Percentiles rank a stretch among this genome's conserved stretches.
Conservation (phyloP, 768 basidiomycete species). For the Ramaria sp. region DNA sequence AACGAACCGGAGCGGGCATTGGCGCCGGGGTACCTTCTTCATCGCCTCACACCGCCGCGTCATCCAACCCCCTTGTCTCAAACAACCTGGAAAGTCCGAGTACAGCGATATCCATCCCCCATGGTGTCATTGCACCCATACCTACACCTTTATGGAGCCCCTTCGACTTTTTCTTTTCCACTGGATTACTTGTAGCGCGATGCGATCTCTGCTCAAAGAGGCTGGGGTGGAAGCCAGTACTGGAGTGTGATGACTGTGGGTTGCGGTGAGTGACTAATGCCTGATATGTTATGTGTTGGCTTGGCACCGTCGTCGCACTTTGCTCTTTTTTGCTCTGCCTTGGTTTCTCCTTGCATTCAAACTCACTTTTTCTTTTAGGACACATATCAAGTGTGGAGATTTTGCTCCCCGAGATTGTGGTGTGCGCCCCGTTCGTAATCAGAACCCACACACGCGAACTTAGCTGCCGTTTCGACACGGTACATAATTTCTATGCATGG, state of each 20-base stretch:
- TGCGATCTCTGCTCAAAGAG: slow-evolving; percentile 79
- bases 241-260: slow-evolving; percentile 87
- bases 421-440: slow-evolving; percentile 19
- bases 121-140: neutral
- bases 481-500: neutral
- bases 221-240: slow-evolving; percentile 75
- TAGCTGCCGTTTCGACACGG: neutral
- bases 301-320: too few relatives aligned
- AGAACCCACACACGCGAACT: neutral
- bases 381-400: slow-evolving; percentile 85
- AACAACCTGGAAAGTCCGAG: too few relatives aligned
- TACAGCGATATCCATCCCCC: neutral
- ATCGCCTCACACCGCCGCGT: neutral
- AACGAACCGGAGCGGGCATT: slow-evolving; percentile 25
- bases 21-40: neutral
- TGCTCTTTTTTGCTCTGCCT: too few relatives aligned
- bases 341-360: too few relatives aligned
- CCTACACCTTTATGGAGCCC: slow-evolving; percentile 46
- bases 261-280: slow-evolving; percentile 37
- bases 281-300: neutral
- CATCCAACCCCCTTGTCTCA: neutral
- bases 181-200: slow-evolving; percentile 58
- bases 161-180: slow-evolving; percentile 68
- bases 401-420: slow-evolving; percentile 73
- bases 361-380: slow-evolving; percentile 28